Conservation (phyloP, 345 rosid genomes). For the Populus simonii region DNA sequence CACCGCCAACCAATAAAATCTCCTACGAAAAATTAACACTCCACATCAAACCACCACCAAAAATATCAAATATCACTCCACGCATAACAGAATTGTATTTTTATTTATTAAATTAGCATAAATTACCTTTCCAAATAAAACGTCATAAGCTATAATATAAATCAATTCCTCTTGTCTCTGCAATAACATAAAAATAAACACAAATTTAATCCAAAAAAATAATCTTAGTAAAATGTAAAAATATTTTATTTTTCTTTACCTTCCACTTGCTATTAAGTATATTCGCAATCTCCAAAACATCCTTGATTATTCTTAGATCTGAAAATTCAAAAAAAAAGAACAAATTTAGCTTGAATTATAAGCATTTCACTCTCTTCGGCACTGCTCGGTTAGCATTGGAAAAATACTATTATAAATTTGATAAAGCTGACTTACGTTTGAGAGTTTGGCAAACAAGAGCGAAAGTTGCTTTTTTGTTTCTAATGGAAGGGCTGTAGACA, state of each 20-base stretch:
- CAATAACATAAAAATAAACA: conserved; percentile 8
- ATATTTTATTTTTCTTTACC: conserved; percentile 34
- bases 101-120: neutral
- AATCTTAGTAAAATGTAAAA: neutral
- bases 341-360: neutral
- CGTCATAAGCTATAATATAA: conserved; percentile 61
- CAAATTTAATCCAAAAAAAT: neutral
- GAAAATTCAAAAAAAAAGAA: conserved; percentile 14
- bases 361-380: no score
- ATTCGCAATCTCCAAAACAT: conserved; percentile 55
- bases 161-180: conserved; percentile 77
- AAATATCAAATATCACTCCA: neutral
- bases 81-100: no score
- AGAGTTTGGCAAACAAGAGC: conserved; percentile 97
- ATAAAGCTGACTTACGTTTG: conserved; percentile 43
- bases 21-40: conserved; percentile 43
- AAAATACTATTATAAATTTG: neutral
- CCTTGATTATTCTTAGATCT: conserved; percentile 70
- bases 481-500: conserved; percentile 68
- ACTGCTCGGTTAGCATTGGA: neutral
- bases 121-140: conserved; percentile 75
- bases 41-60: conserved; percentile 15
- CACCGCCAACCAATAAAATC: conserved; percentile 49
- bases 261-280: conserved; percentile 71
- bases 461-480: conserved; percentile 79